Percentiles rank a stretch among this genome's conserved stretches.
These are phyloP conservation scores for Dictyostelium firmibasis DNA, from an alignment of 78 protist species.

Conservation along the genomic window DNA sequence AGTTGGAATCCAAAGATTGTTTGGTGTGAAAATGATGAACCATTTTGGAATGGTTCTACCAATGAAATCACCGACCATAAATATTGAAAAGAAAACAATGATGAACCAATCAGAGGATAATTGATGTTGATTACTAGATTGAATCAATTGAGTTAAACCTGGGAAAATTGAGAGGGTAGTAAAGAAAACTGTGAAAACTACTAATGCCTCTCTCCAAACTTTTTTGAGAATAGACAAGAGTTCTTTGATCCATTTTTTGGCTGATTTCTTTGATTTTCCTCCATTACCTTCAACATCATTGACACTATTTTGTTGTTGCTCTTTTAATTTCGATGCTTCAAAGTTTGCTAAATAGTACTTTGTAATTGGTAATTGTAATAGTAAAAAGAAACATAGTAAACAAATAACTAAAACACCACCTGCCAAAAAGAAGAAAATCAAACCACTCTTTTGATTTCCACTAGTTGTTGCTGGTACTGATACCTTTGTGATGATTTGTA, in stretches of 20 bases:
- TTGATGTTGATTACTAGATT: neutral
- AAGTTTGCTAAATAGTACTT: neutral
- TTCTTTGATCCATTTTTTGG: neutral
- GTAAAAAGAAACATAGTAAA: conserved; percentile 1
- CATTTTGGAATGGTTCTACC: conserved; percentile 71
- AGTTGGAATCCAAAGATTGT: conserved; percentile 73
- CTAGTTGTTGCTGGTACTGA: neutral
- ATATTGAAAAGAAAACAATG: neutral
- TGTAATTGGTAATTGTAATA: conserved; percentile 22
- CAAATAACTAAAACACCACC: conserved; percentile 30
- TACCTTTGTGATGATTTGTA: conserved; percentile 66
- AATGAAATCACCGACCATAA: conserved; percentile 76
- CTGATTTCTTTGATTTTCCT: neutral
- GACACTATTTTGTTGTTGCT: neutral
- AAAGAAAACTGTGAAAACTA: conserved; percentile 72
- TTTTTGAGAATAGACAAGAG: neutral
- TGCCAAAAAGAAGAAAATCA: conserved; percentile 48
- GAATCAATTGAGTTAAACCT: conserved; percentile 36
- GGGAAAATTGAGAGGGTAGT: conserved; percentile 75
- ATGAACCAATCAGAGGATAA: conserved; percentile 9
- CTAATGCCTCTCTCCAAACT: conserved; percentile 82
- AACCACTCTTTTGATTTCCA: neutral
- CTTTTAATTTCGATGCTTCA: neutral
- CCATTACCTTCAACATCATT: neutral
- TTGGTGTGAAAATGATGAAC: conserved; percentile 59